Conservation (phyloP, 139 green algal genomes). For the Eudorina sp. region DNA sequence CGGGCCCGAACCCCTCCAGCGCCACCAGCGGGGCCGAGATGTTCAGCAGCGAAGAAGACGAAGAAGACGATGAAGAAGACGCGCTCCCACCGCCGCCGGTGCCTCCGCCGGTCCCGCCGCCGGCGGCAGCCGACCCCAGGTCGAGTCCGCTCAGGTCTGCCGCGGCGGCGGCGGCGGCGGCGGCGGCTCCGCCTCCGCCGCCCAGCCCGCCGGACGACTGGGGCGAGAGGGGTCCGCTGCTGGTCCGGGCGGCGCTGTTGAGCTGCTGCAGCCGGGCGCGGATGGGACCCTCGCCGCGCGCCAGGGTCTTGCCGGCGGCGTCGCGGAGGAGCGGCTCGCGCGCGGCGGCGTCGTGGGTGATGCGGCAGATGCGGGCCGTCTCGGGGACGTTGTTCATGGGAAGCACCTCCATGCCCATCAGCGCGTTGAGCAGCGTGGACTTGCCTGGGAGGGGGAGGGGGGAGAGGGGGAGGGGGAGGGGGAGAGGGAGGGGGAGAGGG, state of each 20-base stretch:
- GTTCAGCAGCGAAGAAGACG: no score
- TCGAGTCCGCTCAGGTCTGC: no score
- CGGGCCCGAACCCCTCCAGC: conserved; percentile 38
- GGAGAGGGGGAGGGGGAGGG: background rate
- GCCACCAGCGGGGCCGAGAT: conserved; percentile 62
- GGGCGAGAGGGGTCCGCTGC: background rate
- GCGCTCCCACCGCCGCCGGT: background rate
- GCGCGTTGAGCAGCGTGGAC: conserved; percentile 79
- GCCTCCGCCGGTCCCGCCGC: background rate
- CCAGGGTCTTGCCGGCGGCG: background rate
- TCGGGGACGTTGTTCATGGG: conserved; percentile 84
- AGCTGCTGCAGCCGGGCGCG: conserved; percentile 71
- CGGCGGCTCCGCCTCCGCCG: background rate
- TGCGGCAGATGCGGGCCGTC: conserved; percentile 66
- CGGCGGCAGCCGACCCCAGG: background rate
- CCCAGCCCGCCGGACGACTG: background rate
- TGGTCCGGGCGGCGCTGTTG: conserved; percentile 64
- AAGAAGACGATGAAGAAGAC: background rate
- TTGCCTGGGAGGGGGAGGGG: conserved; percentile 70
- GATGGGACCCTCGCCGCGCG: conserved; percentile 35
- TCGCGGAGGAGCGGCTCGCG: conserved; percentile 36
- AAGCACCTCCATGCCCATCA: conserved; percentile 69
- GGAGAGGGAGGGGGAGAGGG: background rate
- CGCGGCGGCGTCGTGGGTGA: conserved; percentile 56
- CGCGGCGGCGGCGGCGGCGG: no score